A percentile compares a stretch with the other conserved stretches of the same genome.
Conservation (phyloP, 108 stramenopile genomes). For the Stephanodiscus triporus region DNA sequence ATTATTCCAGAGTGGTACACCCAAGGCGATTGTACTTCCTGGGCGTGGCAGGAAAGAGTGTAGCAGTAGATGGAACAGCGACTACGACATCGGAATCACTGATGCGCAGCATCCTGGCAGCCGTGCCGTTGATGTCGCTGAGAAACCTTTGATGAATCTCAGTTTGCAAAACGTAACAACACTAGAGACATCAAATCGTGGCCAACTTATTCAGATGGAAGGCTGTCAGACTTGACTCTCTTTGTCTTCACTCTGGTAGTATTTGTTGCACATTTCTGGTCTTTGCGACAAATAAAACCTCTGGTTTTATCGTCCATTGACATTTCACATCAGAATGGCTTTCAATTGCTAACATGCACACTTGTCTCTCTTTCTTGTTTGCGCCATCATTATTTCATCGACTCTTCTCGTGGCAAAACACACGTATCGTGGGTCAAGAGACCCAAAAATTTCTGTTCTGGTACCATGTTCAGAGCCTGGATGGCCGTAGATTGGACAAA, state of each 20-base stretch:
- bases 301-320: constrained; percentile 17
- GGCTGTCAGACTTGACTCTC: neutral
- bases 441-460: neutral
- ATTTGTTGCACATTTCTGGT: constrained; percentile 29
- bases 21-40: constrained; percentile 38
- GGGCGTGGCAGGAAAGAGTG: constrained; percentile 15
- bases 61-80: constrained; percentile 3
- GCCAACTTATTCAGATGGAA: neutral
- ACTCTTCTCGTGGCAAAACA: neutral
- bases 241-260: neutral
- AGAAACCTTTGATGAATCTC: constrained; percentile 16
- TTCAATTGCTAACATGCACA: constrained; percentile 28
- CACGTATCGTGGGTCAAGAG: neutral
- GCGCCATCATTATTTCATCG: neutral
- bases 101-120: constrained; percentile 33
- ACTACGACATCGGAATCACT: constrained; percentile 1
- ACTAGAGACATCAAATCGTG: neutral
- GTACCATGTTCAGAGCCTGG: neutral
- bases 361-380: constrained; percentile 10
- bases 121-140: constrained; percentile 35
- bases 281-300: constrained; percentile 8
- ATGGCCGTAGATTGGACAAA: neutral
- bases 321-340: constrained; percentile 32
- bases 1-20: constrained; percentile 34
- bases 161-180: neutral